These are phyloP conservation scores for Geotrichum siamense DNA, from an alignment of 1,139 yeast genomes.

Conservation along the genomic window DNA sequence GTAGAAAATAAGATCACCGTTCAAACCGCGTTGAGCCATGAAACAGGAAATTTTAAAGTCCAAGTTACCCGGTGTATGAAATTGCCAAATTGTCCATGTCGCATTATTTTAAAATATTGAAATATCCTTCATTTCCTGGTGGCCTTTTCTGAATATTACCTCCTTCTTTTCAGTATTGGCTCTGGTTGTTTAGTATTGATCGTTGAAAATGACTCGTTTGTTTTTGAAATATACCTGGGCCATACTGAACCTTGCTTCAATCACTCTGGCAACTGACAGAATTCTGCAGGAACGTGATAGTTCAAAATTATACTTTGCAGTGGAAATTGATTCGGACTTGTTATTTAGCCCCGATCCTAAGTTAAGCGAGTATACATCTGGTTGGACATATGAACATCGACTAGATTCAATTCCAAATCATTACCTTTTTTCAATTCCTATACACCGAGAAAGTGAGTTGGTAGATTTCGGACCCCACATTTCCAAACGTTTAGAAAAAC, in stretches of 20 bases:
- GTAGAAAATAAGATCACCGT: too few species aligned
- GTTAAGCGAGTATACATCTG: background rate
- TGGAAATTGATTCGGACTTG: conserved; percentile 24
- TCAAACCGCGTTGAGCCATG: conserved; percentile 4
- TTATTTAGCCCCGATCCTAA: conserved; percentile 14
- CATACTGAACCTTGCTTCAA: conserved; percentile 1
- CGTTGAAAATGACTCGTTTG: conserved; percentile 10
- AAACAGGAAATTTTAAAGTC: conserved; percentile 9
- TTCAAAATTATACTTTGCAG: conserved; percentile 28
- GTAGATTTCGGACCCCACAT: conserved; percentile 11
- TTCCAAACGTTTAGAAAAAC: conserved; percentile 6
- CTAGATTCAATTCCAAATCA: conserved; percentile 31
- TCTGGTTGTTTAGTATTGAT: background rate
- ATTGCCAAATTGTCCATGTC: conserved; percentile 7
- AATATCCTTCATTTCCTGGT: conserved; percentile 2
- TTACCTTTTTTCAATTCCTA: conserved; percentile 31
- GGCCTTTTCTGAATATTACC: background rate
- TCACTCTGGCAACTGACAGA: conserved; percentile 11
- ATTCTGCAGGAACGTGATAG: conserved; percentile 6
- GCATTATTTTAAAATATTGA: background rate
- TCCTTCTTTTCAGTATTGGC: background rate
- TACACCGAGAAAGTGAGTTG: conserved; percentile 14
- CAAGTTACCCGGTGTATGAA: conserved; percentile 6
- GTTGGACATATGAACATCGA: conserved; percentile 32
- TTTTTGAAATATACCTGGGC: conserved; percentile 13